phyloP scores from a whole-genome alignment of 1,139 yeast species.

The Scheffersomyces illinoinensis region DNA sequence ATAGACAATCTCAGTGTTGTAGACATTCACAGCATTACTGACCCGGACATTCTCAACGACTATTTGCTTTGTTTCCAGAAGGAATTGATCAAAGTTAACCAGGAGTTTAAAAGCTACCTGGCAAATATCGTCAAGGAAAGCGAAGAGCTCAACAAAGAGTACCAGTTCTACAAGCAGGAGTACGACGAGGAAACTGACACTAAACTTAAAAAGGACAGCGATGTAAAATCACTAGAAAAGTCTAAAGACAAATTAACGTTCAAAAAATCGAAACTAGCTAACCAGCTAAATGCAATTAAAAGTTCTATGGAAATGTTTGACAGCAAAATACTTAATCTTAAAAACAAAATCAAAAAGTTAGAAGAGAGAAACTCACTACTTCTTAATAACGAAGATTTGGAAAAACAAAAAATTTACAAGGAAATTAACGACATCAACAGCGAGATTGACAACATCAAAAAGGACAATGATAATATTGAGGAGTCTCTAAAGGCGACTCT shows the following conservation, averaged over 20 bases:
- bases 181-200: slow-evolving; percentile 34
- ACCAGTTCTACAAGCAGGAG: slow-evolving; percentile 24
- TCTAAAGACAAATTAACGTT: slow-evolving; percentile 30
- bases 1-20: slow-evolving; percentile 10
- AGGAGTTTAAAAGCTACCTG: slow-evolving; percentile 27
- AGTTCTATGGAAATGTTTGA: slow-evolving; percentile 18
- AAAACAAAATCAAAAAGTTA: slow-evolving; percentile 24
- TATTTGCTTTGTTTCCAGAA: slow-evolving; percentile 28
- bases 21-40: slow-evolving; percentile 6
- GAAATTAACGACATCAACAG: slow-evolving; percentile 13
- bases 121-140: slow-evolving; percentile 23
- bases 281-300: slow-evolving; percentile 25
- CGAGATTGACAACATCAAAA: slow-evolving; percentile 15
- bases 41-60: slow-evolving; percentile 19
- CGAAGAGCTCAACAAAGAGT: slow-evolving; percentile 19
- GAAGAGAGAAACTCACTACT: slow-evolving; percentile 25
- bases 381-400: slow-evolving; percentile 21
- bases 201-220: slow-evolving; percentile 31
- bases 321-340: slow-evolving; percentile 25
- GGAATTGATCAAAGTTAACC: slow-evolving; percentile 26
- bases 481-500: slow-evolving; percentile 21
- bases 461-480: slow-evolving; percentile 26
- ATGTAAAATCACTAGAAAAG: slow-evolving; percentile 36
- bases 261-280: slow-evolving; percentile 33
- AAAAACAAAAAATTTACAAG: slow-evolving; percentile 18